Conservation (phyloP, 1,284 basidiomycete species). For the Sutorius eximius region DNA sequence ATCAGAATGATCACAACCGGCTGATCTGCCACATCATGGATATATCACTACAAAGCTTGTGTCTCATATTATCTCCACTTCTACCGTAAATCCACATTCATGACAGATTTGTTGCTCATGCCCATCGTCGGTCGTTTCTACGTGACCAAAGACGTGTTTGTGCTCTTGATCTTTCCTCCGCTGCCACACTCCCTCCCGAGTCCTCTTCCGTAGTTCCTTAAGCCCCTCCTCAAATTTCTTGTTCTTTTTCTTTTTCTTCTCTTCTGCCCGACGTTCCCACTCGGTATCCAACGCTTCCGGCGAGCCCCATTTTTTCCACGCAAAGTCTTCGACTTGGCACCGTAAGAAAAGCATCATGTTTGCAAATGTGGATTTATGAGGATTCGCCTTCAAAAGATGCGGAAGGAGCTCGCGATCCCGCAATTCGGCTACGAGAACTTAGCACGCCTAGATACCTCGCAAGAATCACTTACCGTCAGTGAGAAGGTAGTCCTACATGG, state of each 20-base stretch:
- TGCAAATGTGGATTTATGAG: slow-evolving; percentile 93
- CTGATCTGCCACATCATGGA: no score
- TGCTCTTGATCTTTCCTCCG: slow-evolving; percentile 84
- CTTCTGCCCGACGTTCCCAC: slow-evolving; percentile 75
- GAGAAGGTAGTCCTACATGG: slow-evolving; percentile 77
- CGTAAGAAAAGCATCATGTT: slow-evolving; percentile 99
- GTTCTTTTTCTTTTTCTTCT: slow-evolving; percentile 90
- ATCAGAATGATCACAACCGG: no score
- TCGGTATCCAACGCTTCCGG: slow-evolving; percentile 89
- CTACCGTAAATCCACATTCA: slow-evolving; percentile 84
- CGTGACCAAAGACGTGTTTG: slow-evolving; percentile 74
- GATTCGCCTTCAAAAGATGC: slow-evolving; percentile 94
- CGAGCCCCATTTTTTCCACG: slow-evolving; percentile 98
- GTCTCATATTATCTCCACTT: slow-evolving; percentile 74
- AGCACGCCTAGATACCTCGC: neutral
- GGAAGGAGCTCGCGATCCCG: slow-evolving; percentile 90
- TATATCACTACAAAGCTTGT: no score
- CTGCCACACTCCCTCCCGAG: slow-evolving; percentile 90
- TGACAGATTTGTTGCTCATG: slow-evolving; percentile 73
- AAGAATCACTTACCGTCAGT: slow-evolving; percentile 68
- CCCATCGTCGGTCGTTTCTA: slow-evolving; percentile 53
- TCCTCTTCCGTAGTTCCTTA: slow-evolving; percentile 78
- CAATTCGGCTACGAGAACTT: slow-evolving; percentile 69
- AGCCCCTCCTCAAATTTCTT: slow-evolving; percentile 91
- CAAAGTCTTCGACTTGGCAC: slow-evolving; percentile 93